These are phyloP conservation scores for Citrus australasica DNA, from an alignment of 345 rosid species.

Conservation along the genomic window DNA sequence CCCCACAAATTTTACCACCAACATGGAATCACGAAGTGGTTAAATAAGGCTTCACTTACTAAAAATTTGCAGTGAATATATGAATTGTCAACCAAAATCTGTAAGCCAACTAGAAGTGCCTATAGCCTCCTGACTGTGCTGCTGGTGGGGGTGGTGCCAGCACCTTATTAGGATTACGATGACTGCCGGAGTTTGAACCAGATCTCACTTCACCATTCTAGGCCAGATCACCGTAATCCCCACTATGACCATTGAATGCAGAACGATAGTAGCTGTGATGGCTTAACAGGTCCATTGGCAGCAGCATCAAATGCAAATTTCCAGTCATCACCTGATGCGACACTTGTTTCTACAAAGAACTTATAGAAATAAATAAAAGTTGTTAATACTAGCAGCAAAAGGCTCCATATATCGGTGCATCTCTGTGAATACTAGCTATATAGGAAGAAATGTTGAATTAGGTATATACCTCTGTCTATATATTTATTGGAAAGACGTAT, in stretches of 20 bases:
- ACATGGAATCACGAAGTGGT: conserved; percentile 8
- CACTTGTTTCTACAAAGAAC: too few relatives aligned
- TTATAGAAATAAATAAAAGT: too few relatives aligned
- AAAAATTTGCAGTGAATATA: neutral
- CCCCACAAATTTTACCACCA: too few relatives aligned
- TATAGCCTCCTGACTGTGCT: conserved; percentile 20
- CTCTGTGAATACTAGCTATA: too few relatives aligned
- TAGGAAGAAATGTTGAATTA: too few relatives aligned
- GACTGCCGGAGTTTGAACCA: conserved; percentile 45
- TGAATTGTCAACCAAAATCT: conserved; percentile 3
- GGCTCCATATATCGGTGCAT: too few relatives aligned
- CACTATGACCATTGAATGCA: conserved; percentile 54
- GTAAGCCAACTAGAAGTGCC: conserved; percentile 7
- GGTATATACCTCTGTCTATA: too few relatives aligned
- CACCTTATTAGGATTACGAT: conserved; percentile 60
- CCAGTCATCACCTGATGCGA: conserved; percentile 72
- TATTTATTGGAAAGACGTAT: too few relatives aligned
- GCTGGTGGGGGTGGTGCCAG: conserved; percentile 44
- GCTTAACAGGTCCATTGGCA: conserved; percentile 47
- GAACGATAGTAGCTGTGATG: conserved; percentile 34
- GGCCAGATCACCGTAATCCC: conserved; percentile 46
- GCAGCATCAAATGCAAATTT: conserved; percentile 83
- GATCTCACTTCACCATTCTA: conserved; percentile 68
- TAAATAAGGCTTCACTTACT: conserved; percentile 3
- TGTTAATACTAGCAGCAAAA: too few relatives aligned